These are phyloP conservation scores for Prunus yedoensis DNA, from an alignment of 331 rosid species.

Conservation along the genomic window DNA sequence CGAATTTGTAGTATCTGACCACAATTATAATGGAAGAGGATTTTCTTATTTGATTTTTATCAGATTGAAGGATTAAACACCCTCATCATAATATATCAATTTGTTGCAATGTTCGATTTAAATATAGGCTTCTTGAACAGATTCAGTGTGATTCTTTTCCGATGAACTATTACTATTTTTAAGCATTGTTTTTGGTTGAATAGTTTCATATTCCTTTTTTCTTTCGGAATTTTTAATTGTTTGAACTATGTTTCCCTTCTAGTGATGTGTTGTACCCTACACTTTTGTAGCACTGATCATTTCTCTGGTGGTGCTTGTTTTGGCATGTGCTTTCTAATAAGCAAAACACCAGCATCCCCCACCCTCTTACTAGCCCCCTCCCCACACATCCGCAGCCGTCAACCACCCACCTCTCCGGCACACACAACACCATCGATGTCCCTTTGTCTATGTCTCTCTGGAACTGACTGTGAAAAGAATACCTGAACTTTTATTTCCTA, in stretches of 20 bases:
- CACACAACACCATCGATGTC: too few species aligned
- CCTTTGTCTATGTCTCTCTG: too few species aligned
- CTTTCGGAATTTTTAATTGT: not conserved
- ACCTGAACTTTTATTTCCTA: too few species aligned
- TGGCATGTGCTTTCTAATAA: too few species aligned
- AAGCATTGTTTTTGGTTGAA: not conserved
- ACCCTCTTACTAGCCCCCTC: too few species aligned
- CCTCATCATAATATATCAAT: conserved; percentile 16
- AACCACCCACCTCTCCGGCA: too few species aligned
- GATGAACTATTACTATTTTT: not conserved
- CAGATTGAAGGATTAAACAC: conserved; percentile 19
- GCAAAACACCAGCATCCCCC: too few species aligned
- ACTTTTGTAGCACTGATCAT: not conserved
- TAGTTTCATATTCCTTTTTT: not conserved
- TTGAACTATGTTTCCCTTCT: too few species aligned
- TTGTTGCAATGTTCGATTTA: conserved; percentile 16
- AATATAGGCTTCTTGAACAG: conserved; percentile 7
- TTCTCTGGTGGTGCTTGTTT: not conserved
- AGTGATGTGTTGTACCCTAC: not conserved
- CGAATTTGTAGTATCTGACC: conserved; percentile 23
- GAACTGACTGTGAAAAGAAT: too few species aligned
- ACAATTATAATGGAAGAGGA: conserved; percentile 20
- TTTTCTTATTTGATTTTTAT: conserved; percentile 21
- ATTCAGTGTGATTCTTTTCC: not conserved
- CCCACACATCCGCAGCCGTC: too few species aligned